Percentiles rank a stretch among this genome's conserved stretches.
Evolutionary conservation across 257 asterid genomes (phyloP).

Genomic region (Solanum ahanhuiri): DNA sequence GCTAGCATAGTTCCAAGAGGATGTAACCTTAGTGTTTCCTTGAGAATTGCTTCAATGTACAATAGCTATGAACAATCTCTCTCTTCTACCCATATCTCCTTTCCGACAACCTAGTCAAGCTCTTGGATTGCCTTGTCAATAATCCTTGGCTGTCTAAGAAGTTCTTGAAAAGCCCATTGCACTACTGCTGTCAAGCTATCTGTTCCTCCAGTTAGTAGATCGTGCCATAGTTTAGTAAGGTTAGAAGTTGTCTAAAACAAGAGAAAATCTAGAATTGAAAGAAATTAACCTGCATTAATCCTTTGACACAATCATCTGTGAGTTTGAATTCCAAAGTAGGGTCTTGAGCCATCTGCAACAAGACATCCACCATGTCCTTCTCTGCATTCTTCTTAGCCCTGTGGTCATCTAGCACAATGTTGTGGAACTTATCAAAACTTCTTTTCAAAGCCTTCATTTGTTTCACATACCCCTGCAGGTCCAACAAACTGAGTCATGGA

Average conservation of each 20-base stretch:
- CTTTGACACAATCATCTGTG: constrained; percentile 26
- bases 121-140: too few species aligned
- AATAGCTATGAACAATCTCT: too few species aligned
- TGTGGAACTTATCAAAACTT: constrained; percentile 14
- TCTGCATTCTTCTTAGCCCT: not conserved
- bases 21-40: too few species aligned
- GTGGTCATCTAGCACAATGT: constrained; percentile 29
- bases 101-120: too few species aligned
- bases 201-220: too few species aligned
- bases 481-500: constrained; percentile 38
- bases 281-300: constrained; percentile 19
- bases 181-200: too few species aligned
- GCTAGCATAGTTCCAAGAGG: too few species aligned
- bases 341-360: constrained; percentile 23
- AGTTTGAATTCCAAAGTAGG: constrained; percentile 22
- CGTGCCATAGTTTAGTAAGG: too few species aligned
- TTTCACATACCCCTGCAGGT: constrained; percentile 30
- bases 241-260: not conserved
- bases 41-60: too few species aligned
- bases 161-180: too few species aligned
- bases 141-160: too few species aligned
- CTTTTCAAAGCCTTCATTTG: constrained; percentile 16
- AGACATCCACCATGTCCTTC: constrained; percentile 13
- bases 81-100: too few species aligned
- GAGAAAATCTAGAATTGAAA: not conserved